Evolutionary conservation across 345 rosid species (phyloP).

Genomic region (Litchi chinensis): DNA sequence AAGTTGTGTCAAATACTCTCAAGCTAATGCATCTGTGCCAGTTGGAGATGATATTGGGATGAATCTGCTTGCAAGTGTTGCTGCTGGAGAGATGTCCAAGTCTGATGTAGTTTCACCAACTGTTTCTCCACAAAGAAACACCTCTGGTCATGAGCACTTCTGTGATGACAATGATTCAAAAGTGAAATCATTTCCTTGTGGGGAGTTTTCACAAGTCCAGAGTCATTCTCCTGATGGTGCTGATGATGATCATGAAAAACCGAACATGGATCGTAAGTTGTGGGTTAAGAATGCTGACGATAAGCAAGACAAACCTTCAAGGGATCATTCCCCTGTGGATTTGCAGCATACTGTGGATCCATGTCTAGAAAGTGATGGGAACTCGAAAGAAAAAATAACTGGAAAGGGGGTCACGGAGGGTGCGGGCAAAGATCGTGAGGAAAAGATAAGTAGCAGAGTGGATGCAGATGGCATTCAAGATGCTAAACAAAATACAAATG

Average conservation of each 20-base stretch:
- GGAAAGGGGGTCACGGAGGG: conserved; percentile 29
- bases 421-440: conserved; percentile 32
- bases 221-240: conserved; percentile 31
- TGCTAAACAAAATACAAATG: conserved; percentile 27
- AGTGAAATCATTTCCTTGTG: conserved; percentile 30
- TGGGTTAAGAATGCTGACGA: conserved; percentile 33
- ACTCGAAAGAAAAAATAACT: conserved; percentile 34
- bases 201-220: conserved; percentile 31
- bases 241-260: conserved; percentile 39
- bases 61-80: conserved; percentile 95
- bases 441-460: conserved; percentile 24
- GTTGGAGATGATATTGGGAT: conserved; percentile 87
- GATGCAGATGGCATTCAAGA: conserved; percentile 36
- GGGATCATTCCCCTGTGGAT: conserved; percentile 40
- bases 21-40: conserved; percentile 50
- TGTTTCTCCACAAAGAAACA: conserved; percentile 46
- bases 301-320: conserved; percentile 29
- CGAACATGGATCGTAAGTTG: conserved; percentile 21
- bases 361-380: conserved; percentile 43
- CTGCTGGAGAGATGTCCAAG: conserved; percentile 82
- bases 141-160: conserved; percentile 37
- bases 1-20: conserved; percentile 78
- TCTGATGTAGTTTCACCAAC: conserved; percentile 57
- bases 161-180: conserved; percentile 40
- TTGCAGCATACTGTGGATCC: conserved; percentile 44